phyloP scores from a whole-genome alignment of 208 protist species.

The Acanthamoeba divionensis region DNA sequence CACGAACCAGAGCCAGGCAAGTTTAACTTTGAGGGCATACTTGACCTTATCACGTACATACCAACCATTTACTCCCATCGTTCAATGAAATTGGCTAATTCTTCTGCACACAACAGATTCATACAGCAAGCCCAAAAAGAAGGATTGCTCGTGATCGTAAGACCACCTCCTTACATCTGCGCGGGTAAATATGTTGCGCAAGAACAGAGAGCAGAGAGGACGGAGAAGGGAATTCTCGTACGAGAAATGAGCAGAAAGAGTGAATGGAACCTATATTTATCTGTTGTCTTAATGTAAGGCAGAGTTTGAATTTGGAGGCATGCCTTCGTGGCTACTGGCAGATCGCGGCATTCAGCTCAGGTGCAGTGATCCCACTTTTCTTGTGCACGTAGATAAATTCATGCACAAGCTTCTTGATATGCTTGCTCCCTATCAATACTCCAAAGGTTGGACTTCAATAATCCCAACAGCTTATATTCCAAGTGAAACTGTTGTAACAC shows the following conservation, averaged over 20 bases:
- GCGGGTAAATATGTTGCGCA: neutral
- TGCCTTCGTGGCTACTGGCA: neutral
- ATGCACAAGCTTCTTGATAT: neutral
- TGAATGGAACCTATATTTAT: too few species aligned
- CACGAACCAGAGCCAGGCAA: neutral
- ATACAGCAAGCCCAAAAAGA: neutral
- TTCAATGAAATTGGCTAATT: too few species aligned
- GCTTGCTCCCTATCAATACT: conserved; percentile 1
- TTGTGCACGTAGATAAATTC: neutral
- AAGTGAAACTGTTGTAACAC: too few species aligned
- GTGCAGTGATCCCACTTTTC: neutral
- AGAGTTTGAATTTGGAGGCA: conserved; percentile 22
- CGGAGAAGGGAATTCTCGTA: too few species aligned
- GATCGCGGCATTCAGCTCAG: conserved; percentile 19
- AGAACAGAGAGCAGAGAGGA: too few species aligned
- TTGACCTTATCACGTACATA: neutral
- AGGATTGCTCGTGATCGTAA: neutral
- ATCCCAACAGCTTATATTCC: too few species aligned
- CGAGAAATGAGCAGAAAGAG: too few species aligned
- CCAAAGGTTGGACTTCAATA: too few species aligned
- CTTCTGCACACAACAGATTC: too few species aligned
- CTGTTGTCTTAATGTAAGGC: too few species aligned
- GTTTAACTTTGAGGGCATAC: neutral
- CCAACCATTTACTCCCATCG: too few species aligned
- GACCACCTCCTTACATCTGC: conserved; percentile 27